These are phyloP conservation scores for Saururus chinensis DNA, from an alignment of 164 flowering plant species.

Conservation along the genomic window DNA sequence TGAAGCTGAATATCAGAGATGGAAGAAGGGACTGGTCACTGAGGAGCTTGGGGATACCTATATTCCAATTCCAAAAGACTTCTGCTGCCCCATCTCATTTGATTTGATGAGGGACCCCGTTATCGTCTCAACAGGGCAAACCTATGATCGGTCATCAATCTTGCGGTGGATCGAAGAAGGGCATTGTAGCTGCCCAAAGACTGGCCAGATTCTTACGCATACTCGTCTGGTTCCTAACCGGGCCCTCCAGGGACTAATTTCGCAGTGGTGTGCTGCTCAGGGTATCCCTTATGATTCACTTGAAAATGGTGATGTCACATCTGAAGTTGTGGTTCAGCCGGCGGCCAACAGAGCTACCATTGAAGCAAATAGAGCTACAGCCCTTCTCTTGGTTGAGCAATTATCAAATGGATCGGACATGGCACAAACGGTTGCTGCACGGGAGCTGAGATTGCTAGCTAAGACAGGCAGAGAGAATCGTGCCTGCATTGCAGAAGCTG, in stretches of 20 bases:
- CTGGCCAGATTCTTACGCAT: conserved; percentile 74
- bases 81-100: conserved; percentile 74
- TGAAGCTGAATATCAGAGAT: conserved; percentile 17
- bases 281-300: conserved; percentile 48
- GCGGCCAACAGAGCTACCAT: conserved; percentile 54
- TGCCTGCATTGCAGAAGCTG: conserved; percentile 88
- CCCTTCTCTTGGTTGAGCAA: conserved; percentile 50
- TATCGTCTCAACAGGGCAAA: conserved; percentile 84
- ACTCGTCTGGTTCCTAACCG: conserved; percentile 63
- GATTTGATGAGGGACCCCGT: conserved; percentile 95
- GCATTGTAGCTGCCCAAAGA: conserved; percentile 74
- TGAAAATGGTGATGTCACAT: conserved; percentile 27
- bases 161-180: conserved; percentile 85
- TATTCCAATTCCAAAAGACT: conserved; percentile 62
- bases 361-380: conserved; percentile 78
- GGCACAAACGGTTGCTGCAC: conserved; percentile 65
- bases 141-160: conserved; percentile 74
- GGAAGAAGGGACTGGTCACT: conserved; percentile 35
- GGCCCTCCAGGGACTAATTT: conserved; percentile 64
- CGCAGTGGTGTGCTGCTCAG: conserved; percentile 75
- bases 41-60: conserved; percentile 59
- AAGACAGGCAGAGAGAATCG: conserved; percentile 85
- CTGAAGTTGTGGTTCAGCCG: conserved; percentile 31
- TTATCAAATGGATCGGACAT: conserved; percentile 43
- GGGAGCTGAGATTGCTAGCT: conserved; percentile 71